Conservation (phyloP, 345 rosid species). For the Mangifera indica region DNA sequence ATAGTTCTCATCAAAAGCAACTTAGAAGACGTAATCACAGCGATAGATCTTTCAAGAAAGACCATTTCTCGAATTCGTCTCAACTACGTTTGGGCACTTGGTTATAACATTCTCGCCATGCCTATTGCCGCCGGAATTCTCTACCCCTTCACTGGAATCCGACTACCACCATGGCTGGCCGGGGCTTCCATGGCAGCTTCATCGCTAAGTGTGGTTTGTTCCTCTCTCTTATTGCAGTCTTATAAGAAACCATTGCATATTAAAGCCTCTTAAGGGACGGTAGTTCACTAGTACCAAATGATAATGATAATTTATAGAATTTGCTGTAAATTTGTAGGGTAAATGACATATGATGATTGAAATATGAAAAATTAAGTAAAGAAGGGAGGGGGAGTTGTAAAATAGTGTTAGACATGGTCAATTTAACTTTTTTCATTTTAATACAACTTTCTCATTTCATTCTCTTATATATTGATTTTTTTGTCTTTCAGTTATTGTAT, state of each 20-base stretch:
- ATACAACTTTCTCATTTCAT: no score
- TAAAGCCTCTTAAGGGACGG: slow-evolving; percentile 23
- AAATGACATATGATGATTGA: no score
- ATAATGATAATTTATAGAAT: neutral
- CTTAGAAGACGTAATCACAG: slow-evolving; percentile 68
- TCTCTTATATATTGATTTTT: no score
- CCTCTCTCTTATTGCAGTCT: slow-evolving; percentile 68
- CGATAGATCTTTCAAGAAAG: slow-evolving; percentile 63
- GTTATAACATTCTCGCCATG: slow-evolving; percentile 64
- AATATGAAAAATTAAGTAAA: no score
- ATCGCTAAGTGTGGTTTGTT: slow-evolving; percentile 70
- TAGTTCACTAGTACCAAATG: neutral
- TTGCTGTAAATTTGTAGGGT: no score
- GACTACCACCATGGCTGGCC: slow-evolving; percentile 79
- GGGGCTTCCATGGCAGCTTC: slow-evolving; percentile 87
- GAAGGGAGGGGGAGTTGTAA: no score
- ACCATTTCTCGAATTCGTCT: slow-evolving; percentile 64
- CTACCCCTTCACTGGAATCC: slow-evolving; percentile 63
- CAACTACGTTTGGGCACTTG: slow-evolving; percentile 77
- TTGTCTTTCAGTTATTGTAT: no score
- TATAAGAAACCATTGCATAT: slow-evolving; percentile 58
- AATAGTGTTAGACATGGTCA: no score
- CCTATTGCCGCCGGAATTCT: slow-evolving; percentile 69
- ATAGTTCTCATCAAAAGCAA: slow-evolving; percentile 70
- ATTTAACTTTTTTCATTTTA: no score